Conservation (phyloP, 305 asterid species). For the Solanum hybrid region DNA sequence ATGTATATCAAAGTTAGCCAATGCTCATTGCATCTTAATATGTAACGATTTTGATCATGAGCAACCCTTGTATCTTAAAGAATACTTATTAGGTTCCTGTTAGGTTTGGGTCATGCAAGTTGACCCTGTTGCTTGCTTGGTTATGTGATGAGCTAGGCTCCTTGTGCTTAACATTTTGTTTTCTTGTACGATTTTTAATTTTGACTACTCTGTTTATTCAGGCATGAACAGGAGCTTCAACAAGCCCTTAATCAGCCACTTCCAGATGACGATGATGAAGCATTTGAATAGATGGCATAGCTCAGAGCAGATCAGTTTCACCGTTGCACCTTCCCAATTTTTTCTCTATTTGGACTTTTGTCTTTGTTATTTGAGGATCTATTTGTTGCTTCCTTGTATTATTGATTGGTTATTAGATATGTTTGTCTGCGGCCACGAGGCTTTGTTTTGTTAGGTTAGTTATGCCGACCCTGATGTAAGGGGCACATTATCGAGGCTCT, state of each 20-base stretch:
- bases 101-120: background rate
- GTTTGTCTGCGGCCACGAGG: background rate
- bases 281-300: conserved; percentile 30
- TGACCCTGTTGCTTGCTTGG: background rate
- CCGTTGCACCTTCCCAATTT: background rate
- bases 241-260: conserved; percentile 64
- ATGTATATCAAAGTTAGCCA: background rate
- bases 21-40: background rate
- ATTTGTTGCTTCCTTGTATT: background rate
- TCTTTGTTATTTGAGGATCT: background rate
- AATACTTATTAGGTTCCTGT: too few relatives aligned
- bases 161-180: background rate
- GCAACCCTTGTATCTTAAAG: background rate
- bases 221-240: conserved; percentile 57
- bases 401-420: background rate
- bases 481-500: background rate
- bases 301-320: background rate
- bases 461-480: background rate
- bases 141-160: background rate
- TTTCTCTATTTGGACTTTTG: background rate
- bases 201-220: background rate
- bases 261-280: conserved; percentile 78
- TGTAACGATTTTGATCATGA: background rate
- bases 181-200: background rate
- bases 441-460: background rate